Evolutionary conservation across 2,329 filamentous ascomycete species (phyloP), one percentile per base, ranked within the genome.

Genomic region (Plenodomus tracheiphilus): DNA sequence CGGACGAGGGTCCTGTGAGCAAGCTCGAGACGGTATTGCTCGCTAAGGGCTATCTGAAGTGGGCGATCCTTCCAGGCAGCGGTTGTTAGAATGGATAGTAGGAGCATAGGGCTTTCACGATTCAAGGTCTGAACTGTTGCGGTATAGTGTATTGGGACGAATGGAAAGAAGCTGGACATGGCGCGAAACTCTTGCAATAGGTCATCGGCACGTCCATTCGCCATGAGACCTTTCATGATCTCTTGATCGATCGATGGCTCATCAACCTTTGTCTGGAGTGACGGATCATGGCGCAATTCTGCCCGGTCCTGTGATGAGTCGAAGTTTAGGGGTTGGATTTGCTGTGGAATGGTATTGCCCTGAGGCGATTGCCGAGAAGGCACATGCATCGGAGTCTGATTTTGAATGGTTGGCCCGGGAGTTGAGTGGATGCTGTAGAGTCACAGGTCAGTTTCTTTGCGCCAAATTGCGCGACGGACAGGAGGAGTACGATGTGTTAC

Each of bases 81-180:
- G 1, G 51, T 50, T 7, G 54, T 61, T 6, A 64, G 35, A 4
- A 64, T 56, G 2, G 61, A 53, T 4, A 62, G 38, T 18, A 62
- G 56, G 4, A 62, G 38, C 58, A 64, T 62, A 13, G 61, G 59
- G 28, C 62, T 62, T 1, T 41, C 41, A 16, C 20, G 21, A 46
- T 49, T 46, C 9, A 64, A 47, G 4, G 53, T 35, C 13, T 39
- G 18, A 9, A 49, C 51, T 19, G 54, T 51, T 8, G 41, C 16
- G 15, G 22, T 25, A 3, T 42, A 13, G 2, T 53, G 30, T 15
- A 64, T 43, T 7, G 61, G 58, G 10, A 64, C 58, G 35, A 60
- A 64, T 2, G 60, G 60, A 25, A 54, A 62, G 1, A 51, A 58
- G n/a, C 38, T 19, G 8, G 52, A 49, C 61, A 64, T 64, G 17